Percentiles rank a stretch among this genome's conserved stretches.
Conservation (phyloP, 2,329 filamentous ascomycete species). For the Lachnellula occidentalis region DNA sequence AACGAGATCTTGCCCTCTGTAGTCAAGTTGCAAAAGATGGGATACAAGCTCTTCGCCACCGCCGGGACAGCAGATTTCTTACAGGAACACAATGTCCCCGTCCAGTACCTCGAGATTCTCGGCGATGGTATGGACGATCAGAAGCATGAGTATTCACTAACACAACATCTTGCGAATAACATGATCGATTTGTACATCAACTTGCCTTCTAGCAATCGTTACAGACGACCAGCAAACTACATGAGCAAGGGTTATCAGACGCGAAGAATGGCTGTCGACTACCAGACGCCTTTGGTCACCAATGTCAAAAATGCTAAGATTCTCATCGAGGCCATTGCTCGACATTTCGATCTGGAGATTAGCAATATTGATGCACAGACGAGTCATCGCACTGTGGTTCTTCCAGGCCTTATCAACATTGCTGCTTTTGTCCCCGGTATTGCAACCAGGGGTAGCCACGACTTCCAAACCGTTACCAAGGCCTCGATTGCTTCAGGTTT, state of each 20-base stretch:
- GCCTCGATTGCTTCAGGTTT: constrained; percentile 71
- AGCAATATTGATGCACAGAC: constrained; percentile 85
- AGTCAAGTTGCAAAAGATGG: constrained; percentile 79
- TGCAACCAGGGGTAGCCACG: constrained; percentile 56
- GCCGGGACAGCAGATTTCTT: constrained; percentile 96
- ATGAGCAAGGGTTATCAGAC: constrained; percentile 98
- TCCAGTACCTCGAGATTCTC: constrained; percentile 90
- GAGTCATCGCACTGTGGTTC: constrained; percentile 69
- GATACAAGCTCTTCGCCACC: constrained; percentile 93
- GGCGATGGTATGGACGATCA: constrained; percentile 73
- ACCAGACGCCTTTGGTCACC: constrained; percentile 93
- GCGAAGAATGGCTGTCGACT: constrained; percentile 89
- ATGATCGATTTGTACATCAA: constrained; percentile 99
- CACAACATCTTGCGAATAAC: constrained; percentile 94
- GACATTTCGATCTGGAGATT: constrained; percentile 81
- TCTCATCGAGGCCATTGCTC: constrained; percentile 85
- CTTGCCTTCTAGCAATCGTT: constrained; percentile 96
- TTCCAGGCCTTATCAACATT: constrained; percentile 73
- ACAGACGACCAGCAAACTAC: constrained; percentile 93
- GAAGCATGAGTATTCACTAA: constrained; percentile 93
- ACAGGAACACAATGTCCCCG: constrained; percentile 83
- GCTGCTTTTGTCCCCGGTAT: constrained; percentile 76
- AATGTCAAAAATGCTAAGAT: constrained; percentile 99
- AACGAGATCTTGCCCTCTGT: constrained; percentile 93
- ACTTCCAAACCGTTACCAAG: constrained; percentile 65